Evolutionary conservation across 371 early-diverging fungal species (phyloP).

Genomic region (Gilbertella persicaria): DNA sequence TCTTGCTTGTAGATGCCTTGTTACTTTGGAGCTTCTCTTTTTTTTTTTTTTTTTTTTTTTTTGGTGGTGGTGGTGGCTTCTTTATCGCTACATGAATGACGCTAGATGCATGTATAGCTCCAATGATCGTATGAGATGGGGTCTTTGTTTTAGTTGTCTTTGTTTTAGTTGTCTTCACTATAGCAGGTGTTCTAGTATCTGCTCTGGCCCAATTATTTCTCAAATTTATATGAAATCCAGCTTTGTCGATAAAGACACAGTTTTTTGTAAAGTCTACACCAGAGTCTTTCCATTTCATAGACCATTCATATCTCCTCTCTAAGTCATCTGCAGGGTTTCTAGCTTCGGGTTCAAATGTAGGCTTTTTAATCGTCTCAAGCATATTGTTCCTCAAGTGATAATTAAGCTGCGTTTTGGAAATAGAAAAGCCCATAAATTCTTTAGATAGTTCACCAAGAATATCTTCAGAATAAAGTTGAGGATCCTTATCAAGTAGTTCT

Average conservation of each 20-base stretch:
- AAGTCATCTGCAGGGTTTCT: conserved; percentile 8
- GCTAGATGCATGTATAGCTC: conserved; percentile 14
- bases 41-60: conserved; percentile 8
- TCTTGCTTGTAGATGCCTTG: too few relatives aligned
- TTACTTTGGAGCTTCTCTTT: too few relatives aligned
- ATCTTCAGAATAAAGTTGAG: conserved; percentile 14
- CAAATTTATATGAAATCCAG: too few relatives aligned
- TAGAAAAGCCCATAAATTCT: conserved; percentile 10
- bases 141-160: conserved; percentile 7
- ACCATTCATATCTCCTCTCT: conserved; percentile 20
- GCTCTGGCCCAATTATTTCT: too few relatives aligned
- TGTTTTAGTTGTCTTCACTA: conserved; percentile 3
- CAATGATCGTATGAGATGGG: conserved; percentile 15
- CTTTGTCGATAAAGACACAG: conserved; percentile 21
- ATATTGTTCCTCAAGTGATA: conserved; percentile 17
- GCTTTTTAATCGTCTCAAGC: conserved; percentile 7
- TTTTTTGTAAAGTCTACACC: conserved; percentile 17
- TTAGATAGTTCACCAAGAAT: conserved; percentile 2
- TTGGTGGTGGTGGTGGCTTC: conserved; percentile 6
- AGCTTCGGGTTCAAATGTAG: conserved; percentile 2
- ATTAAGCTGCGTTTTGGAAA: conserved; percentile 15
- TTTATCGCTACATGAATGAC: conserved; percentile 10
- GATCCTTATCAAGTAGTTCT: conserved; percentile 14
- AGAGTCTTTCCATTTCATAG: conserved; percentile 14
- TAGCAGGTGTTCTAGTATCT: conserved; percentile 9